Base-by-base conservation (phyloP, 768 basidiomycete species). In the Cyathus striatus region DNA sequence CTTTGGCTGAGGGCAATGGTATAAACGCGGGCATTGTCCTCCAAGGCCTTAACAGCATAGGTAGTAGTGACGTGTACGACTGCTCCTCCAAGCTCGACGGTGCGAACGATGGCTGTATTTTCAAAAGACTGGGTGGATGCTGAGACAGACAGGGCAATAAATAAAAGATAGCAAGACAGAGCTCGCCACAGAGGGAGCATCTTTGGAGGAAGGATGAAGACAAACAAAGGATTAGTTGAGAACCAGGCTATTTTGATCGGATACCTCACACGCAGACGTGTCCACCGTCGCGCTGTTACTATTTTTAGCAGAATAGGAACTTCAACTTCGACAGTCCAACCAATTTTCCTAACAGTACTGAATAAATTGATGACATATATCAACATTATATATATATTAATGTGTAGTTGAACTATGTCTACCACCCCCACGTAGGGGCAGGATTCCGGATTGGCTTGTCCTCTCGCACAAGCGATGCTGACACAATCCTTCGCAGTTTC, bases 21-120 rank as follows among this genome's bases (percentile, higher is more conserved):
- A 57, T 92, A 92, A 36, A 73, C 68, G 23, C 71, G 72, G 16
- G 81, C 73, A 24, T 68, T 74, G 46, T 77, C 68, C 49, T 78
- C 72, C 34, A 86, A 73, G 26, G 88, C 78, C 57, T 80, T 87
- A 59, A 91, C 78, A 16, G 86, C 81, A 64, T 86, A 96, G 38
- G 90, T 88, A 36, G 93, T 95, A 42, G 82, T 88, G 71, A 93
- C 80, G 68, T 86, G 83, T 43, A 91, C 86, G 18, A 90, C 75
- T 16, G 93, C 75, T 40, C 94, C 94, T 25, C 86, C 91, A 18
- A 96, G 86, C 54, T 96, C 94, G 46, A 92, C 72, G 4, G 87
- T 83, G 55, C 91, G 85, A 23, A 93, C 88, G 47, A 98, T 76
- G 49, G 86, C 89, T 17, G 86, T 90, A 53, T 92, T 92, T 75